Base-by-base conservation (phyloP, 2,329 filamentous ascomycete species). In the Trichoderma oligosporum region DNA sequence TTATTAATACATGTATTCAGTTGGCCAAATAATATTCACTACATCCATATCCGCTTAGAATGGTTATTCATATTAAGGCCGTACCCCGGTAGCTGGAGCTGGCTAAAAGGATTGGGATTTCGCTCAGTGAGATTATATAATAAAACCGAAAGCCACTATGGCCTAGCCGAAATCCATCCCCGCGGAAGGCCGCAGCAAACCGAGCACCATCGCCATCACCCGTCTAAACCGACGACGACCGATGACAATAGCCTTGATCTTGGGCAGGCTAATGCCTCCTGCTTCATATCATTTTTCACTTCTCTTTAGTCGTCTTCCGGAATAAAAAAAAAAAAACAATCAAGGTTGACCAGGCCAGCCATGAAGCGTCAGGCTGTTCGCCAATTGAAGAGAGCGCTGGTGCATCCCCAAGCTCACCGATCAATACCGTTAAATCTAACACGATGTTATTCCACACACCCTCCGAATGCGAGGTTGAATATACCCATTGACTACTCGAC, bases 401-500 rank as follows among this genome's bases (percentile, higher is more conserved):
- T 61, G 58, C 58, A 61, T 31, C 61, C 61, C 42, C 61, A 58
- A 46, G 55, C 58, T 45, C 47, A 52, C 39, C 51, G 59, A 24
- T 65, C 58, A 48, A 53, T 62, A 22, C 33, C 60, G 38, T 46
- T 62, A 54, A 64, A 61, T 27, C 57, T 64, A 38, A 57, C 63
- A 58, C 63, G 68, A 36, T 69, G 63, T 61, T 84, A 84, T 69
- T 84, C 82, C 56, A 80, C 80, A 48, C 78, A 82, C 57, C 80
- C 80, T 29, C 78, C 82, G 24, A 82, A 82, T 58, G 83, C 84
- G 52, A 80, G 77, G 63, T 82, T 99, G 56, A 99, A 99, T 72
- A 74, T 91, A 46, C 89, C 92, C 6, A 84, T 91, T 64, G 92
- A 97, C 77, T 99, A 94, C 74, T 83, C 86, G 60, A 85, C 87